phyloP scores from a whole-genome alignment of 140 eudicot species.

The Senecio squalidus region DNA sequence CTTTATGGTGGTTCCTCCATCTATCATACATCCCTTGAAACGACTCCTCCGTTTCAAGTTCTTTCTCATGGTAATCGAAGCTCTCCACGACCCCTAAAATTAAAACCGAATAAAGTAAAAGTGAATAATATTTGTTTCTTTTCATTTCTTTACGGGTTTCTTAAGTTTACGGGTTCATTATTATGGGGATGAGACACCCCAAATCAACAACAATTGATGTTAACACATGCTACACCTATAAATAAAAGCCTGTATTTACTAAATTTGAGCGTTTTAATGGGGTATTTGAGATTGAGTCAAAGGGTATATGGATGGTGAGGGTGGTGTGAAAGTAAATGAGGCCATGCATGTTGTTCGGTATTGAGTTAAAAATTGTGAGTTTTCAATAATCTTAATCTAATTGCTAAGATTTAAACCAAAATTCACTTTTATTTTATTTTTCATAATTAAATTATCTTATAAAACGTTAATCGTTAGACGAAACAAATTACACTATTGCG shows the following conservation, averaged over 20 bases:
- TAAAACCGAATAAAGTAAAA: slow-evolving; percentile 34
- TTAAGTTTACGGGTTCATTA: neutral
- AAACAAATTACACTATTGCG: too few relatives aligned
- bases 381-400: too few relatives aligned
- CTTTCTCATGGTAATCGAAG: slow-evolving; percentile 54
- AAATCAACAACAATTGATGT: neutral
- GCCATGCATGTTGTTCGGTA: slow-evolving; percentile 15
- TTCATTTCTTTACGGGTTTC: slow-evolving; percentile 6
- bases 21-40: slow-evolving; percentile 63
- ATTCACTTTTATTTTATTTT: too few relatives aligned
- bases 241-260: neutral
- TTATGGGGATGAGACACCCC: slow-evolving; percentile 1
- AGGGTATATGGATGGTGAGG: slow-evolving; percentile 16
- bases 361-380: neutral
- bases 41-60: slow-evolving; percentile 54
- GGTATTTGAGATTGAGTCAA: slow-evolving; percentile 13
- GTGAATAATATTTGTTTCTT: slow-evolving; percentile 21
- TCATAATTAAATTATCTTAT: too few relatives aligned
- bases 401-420: too few relatives aligned
- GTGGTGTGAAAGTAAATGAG: neutral
- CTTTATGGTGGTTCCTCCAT: slow-evolving; percentile 75
- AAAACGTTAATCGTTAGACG: too few relatives aligned
- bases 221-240: neutral
- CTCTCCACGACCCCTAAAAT: slow-evolving; percentile 27
- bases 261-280: slow-evolving; percentile 9